Conservation (phyloP, 208 protist genomes). For the Trichomonas tenax region DNA sequence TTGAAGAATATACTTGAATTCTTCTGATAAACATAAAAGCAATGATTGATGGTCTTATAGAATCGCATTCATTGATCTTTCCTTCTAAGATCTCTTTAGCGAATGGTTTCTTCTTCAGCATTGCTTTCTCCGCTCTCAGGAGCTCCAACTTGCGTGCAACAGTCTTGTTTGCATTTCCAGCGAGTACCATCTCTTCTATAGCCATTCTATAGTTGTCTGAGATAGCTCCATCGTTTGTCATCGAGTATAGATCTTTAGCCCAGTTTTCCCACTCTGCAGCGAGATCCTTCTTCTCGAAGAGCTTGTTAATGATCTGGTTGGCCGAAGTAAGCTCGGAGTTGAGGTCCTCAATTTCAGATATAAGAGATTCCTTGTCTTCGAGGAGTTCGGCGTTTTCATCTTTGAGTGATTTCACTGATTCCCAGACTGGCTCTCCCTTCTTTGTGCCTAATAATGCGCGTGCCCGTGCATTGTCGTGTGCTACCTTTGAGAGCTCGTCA, state of each 20-base stretch:
- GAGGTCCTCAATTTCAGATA: not conserved
- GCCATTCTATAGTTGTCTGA: not conserved
- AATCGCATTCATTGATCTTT: not conserved
- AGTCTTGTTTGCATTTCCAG: not conserved
- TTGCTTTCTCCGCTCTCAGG: not conserved
- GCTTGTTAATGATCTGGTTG: not conserved
- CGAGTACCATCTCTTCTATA: not conserved
- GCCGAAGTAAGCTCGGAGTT: not conserved
- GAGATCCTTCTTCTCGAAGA: not conserved
- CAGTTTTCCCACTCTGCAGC: not conserved
- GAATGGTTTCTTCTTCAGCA: not conserved
- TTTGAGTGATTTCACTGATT: not conserved
- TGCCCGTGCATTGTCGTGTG: not conserved
- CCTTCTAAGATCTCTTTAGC: not conserved
- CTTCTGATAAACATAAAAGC: not conserved
- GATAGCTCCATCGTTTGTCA: not conserved
- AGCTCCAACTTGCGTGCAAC: not conserved
- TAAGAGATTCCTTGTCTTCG: not conserved
- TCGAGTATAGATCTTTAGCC: not conserved
- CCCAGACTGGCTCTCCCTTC: not conserved
- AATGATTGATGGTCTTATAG: not conserved
- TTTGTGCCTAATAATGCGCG: not conserved
- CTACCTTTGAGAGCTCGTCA: not conserved
- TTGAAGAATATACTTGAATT: not conserved
- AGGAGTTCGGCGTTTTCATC: not conserved